These are phyloP conservation scores for Penicillium psychrofluorescens DNA, from an alignment of 495 filamentous ascomycete genomes.

Conservation along the genomic window DNA sequence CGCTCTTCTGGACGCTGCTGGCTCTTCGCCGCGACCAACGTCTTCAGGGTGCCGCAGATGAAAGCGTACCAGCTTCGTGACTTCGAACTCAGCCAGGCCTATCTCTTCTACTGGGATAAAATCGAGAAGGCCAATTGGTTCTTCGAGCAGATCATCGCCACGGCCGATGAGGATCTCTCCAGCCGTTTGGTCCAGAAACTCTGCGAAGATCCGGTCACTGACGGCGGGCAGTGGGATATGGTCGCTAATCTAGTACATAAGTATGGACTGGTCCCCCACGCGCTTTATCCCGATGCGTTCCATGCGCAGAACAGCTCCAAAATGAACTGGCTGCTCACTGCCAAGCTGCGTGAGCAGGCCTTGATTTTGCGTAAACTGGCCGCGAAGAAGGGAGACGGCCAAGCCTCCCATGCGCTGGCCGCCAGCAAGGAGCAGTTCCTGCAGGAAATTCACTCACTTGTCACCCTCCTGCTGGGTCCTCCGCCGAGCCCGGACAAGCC, in stretches of 20 bases:
- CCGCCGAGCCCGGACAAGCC: constrained; percentile 57
- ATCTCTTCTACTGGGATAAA: constrained; percentile 95
- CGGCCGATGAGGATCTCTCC: constrained; percentile 57
- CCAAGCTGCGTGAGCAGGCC: constrained; percentile 80
- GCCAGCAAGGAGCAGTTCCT: constrained; percentile 62
- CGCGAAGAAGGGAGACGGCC: not conserved
- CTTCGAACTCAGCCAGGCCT: constrained; percentile 81
- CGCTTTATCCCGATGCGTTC: constrained; percentile 70
- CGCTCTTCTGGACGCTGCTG: constrained; percentile 73
- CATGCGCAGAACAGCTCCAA: constrained; percentile 61
- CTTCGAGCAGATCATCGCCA: constrained; percentile 73
- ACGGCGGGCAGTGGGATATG: constrained; percentile 94
- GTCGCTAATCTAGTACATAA: constrained; percentile 77
- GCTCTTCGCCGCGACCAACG: constrained; percentile 82
- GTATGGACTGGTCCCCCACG: constrained; percentile 76
- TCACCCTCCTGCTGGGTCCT: constrained; percentile 71
- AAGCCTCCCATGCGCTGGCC: constrained; percentile 23
- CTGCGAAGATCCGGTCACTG: constrained; percentile 57
- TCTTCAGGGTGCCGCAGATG: constrained; percentile 80
- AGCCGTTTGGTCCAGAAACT: constrained; percentile 61
- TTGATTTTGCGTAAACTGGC: constrained; percentile 53
- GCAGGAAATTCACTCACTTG: constrained; percentile 66
- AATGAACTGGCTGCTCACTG: constrained; percentile 71
- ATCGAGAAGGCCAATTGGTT: constrained; percentile 88
- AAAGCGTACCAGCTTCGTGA: constrained; percentile 65